These are phyloP conservation scores for Cytospora piceae DNA, from an alignment of 2,329 filamentous ascomycete genomes.

Conservation along the genomic window DNA sequence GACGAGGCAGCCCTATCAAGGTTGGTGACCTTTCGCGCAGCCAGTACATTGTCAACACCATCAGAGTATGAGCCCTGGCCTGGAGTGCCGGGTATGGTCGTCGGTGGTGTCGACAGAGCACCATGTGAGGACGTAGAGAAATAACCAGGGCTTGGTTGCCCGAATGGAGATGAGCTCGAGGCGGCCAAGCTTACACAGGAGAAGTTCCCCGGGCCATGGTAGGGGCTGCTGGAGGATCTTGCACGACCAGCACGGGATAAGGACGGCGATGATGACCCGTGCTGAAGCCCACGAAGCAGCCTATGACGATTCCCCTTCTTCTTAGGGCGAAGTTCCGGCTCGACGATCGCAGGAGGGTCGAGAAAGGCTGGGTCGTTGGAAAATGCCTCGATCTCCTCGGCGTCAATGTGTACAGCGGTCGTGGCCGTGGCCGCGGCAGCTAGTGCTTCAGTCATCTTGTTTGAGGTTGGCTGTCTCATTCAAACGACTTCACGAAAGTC, in stretches of 20 bases:
- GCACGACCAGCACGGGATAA: constrained; percentile 66
- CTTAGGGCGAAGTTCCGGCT: constrained; percentile 51
- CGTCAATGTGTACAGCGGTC: constrained; percentile 21
- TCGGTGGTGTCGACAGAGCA: constrained; percentile 41
- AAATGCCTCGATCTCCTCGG: constrained; percentile 30
- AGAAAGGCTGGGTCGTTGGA: constrained; percentile 29
- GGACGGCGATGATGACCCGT: constrained; percentile 80
- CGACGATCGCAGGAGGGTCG: constrained; percentile 28
- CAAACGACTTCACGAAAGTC: not conserved
- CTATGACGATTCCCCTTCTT: constrained; percentile 67
- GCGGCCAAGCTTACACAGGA: constrained; percentile 58
- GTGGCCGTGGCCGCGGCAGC: constrained; percentile 27
- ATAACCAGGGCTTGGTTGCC: constrained; percentile 40
- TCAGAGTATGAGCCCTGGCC: constrained; percentile 47
- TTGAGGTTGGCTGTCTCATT: not conserved
- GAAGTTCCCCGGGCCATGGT: constrained; percentile 57
- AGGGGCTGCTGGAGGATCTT: constrained; percentile 70
- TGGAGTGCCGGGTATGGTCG: constrained; percentile 46
- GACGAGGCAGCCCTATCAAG: constrained; percentile 45
- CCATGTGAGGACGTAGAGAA: constrained; percentile 38
- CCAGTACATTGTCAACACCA: constrained; percentile 52
- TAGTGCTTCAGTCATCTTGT: constrained; percentile 21
- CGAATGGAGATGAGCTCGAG: constrained; percentile 47
- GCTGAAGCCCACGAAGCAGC: constrained; percentile 73
- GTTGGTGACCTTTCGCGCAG: constrained; percentile 58